Base-by-base conservation (phyloP, 257 asterid genomes). In the Henckelia pumila region DNA sequence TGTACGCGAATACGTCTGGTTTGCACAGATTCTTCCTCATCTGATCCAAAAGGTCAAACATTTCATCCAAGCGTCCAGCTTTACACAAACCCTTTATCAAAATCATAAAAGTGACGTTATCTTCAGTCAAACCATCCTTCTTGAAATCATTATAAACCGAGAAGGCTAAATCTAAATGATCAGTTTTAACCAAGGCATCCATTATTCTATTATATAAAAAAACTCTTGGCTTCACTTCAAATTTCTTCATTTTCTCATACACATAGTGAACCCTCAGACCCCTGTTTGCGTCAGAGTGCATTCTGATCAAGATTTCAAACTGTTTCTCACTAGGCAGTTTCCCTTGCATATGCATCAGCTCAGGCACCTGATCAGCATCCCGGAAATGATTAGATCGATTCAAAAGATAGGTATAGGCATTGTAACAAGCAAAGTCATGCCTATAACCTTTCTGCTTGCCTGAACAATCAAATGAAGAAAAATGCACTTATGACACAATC, bases 1-100 rank as follows among this genome's bases (percentile, higher is more conserved):
- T 94, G 82, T 94, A 94, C 1, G 97, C 99, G 81, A 94, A 94
- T 33, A 94, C 92, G 59, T 94, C 99, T n/a, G 99, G 99, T 69
- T 83, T 94, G 81, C 96, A 87, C 24, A 77, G 81, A 60, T 85
- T 85, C 78, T 79, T 77, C 81, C 95, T 86, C 99, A 91, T 91
- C 76, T 58, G 82, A 67, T 72, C 75, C 60, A 94, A 74, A 67
- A 91, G 95, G 78, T 70, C 83, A 70, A 87, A 70, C 66, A 72
- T 86, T 79, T 77, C 91, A 73, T 82, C 79, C 78, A 94, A 66
- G 21, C 81, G 78, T 17, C 95, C 91, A 6, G 84, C 85, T 79
- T 78, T 88, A 66, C 99, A 91, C 57, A 88, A 79, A 32, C 99
- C 99, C 85, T 91, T 94, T 6, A 88, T 79, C 86, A 94, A 66